Evolutionary conservation across 495 filamentous ascomycete genomes (phyloP).

Genomic region (Daldinia bambusicola): DNA sequence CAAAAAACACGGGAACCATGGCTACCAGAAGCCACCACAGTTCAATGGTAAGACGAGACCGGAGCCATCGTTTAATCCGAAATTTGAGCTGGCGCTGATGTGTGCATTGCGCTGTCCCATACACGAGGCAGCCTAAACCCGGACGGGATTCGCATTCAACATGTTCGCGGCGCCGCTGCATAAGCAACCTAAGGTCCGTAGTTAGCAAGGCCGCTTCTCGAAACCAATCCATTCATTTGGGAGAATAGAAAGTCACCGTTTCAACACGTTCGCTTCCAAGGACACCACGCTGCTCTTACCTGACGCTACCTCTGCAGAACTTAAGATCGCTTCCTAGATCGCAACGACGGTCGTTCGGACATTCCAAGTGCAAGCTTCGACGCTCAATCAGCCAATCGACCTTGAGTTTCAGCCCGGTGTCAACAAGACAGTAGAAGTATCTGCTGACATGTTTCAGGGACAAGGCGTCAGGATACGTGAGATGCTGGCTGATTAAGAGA

Average conservation of each 20-base stretch:
- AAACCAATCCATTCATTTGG: background rate
- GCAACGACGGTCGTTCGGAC: slow-evolving; percentile 59
- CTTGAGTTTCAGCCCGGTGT: slow-evolving; percentile 72
- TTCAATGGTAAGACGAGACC: slow-evolving; percentile 46
- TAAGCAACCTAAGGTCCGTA: slow-evolving; percentile 53
- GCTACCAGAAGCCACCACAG: slow-evolving; percentile 50
- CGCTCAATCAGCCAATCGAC: slow-evolving; percentile 74
- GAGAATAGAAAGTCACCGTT: background rate
- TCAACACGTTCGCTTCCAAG: background rate
- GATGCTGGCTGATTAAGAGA: slow-evolving; percentile 59
- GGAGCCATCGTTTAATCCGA: slow-evolving; percentile 53
- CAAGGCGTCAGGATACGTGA: slow-evolving; percentile 67
- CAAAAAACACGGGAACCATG: slow-evolving; percentile 43
- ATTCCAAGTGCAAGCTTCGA: slow-evolving; percentile 61
- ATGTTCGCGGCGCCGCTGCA: slow-evolving; percentile 64
- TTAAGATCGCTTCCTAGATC: slow-evolving; percentile 62
- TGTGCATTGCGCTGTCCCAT: slow-evolving; percentile 57
- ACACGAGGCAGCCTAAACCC: slow-evolving; percentile 63
- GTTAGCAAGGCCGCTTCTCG: slow-evolving; percentile 2
- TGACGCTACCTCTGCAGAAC: slow-evolving; percentile 63
- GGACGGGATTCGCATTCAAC: slow-evolving; percentile 63
- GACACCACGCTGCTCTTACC: slow-evolving; percentile 46
- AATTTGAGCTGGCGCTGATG: slow-evolving; percentile 48
- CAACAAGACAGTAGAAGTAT: slow-evolving; percentile 70
- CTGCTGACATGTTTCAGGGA: slow-evolving; percentile 71